phyloP scores from a whole-genome alignment of 257 asterid species.

The Capsicum rhomboideum region DNA sequence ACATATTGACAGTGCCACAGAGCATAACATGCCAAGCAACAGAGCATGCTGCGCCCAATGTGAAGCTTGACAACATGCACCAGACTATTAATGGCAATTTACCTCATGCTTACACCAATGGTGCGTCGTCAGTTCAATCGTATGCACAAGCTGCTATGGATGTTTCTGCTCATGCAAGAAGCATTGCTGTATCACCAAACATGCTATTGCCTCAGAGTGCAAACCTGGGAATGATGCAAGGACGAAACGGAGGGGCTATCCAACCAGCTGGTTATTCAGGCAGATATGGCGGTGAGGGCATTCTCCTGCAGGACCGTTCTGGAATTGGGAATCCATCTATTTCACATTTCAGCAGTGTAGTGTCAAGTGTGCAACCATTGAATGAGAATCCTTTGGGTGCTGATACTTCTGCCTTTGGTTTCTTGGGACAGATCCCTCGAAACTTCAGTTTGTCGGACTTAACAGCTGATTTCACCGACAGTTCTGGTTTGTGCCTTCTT shows the following conservation, averaged over 20 bases:
- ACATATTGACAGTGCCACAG: constrained; percentile 32
- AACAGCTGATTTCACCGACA: constrained; percentile 69
- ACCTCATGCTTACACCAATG: constrained; percentile 40
- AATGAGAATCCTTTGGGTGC: constrained; percentile 38
- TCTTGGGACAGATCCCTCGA: constrained; percentile 81
- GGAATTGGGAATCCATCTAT: constrained; percentile 44
- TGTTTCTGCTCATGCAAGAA: constrained; percentile 33
- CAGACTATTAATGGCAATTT: constrained; percentile 17
- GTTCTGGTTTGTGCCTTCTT: constrained; percentile 42
- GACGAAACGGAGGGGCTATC: constrained; percentile 44
- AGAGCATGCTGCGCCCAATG: constrained; percentile 29
- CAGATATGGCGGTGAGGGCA: constrained; percentile 47
- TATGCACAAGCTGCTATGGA: constrained; percentile 38
- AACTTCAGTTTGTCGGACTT: constrained; percentile 84
- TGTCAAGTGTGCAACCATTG: constrained; percentile 39
- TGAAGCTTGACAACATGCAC: constrained; percentile 47
- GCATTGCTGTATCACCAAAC: constrained; percentile 32
- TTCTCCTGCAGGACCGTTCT: constrained; percentile 39
- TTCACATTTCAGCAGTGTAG: constrained; percentile 49
- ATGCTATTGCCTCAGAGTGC: constrained; percentile 40
- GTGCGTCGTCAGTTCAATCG: constrained; percentile 37
- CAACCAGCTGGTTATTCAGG: constrained; percentile 40
- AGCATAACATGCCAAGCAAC: constrained; percentile 30
- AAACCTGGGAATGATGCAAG: constrained; percentile 45
- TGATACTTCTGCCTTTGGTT: constrained; percentile 44